Evolutionary conservation across 2,329 filamentous ascomycete genomes (phyloP).

Genomic region (Zopfia rhizophila): DNA sequence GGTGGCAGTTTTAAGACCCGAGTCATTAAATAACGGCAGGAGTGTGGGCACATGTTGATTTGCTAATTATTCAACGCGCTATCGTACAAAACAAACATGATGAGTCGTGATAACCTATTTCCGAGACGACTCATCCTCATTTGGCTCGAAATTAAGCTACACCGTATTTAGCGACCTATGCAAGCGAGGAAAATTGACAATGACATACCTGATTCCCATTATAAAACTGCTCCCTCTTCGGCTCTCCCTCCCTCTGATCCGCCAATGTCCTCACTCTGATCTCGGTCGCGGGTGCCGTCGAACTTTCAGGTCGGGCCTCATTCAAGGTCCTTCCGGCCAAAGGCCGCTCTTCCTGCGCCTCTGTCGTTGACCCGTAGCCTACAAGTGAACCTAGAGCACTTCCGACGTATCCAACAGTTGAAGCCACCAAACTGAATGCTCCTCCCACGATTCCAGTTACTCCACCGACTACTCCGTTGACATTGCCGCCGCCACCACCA

Average conservation of each 20-base stretch:
- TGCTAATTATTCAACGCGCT: no score
- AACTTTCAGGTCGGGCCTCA: slow-evolving; percentile 11
- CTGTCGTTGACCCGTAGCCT: slow-evolving; percentile 30
- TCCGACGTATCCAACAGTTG: slow-evolving; percentile 45
- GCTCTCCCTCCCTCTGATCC: slow-evolving; percentile 61
- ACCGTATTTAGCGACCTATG: slow-evolving; percentile 15
- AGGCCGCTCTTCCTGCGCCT: slow-evolving; percentile 12
- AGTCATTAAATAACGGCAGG: no score
- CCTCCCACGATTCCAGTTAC: slow-evolving; percentile 45
- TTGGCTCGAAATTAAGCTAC: slow-evolving; percentile 75
- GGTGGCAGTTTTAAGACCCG: no score
- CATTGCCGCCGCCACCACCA: slow-evolving; percentile 42
- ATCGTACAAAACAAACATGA: no score
- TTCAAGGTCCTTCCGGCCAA: slow-evolving; percentile 4
- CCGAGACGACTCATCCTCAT: slow-evolving; percentile 61
- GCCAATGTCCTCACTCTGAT: slow-evolving; percentile 58
- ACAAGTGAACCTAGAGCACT: slow-evolving; percentile 44
- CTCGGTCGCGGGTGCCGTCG: slow-evolving; percentile 28
- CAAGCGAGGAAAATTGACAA: slow-evolving; percentile 33
- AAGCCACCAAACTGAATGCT: slow-evolving; percentile 46
- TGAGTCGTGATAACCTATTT: no score
- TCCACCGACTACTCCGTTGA: slow-evolving; percentile 34
- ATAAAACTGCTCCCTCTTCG: slow-evolving; percentile 77
- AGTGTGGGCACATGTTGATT: no score
- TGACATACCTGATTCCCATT: slow-evolving; percentile 85